Evolutionary conservation across 2,329 filamentous ascomycete species (phyloP).

Genomic region (Neurospora crassa): DNA sequence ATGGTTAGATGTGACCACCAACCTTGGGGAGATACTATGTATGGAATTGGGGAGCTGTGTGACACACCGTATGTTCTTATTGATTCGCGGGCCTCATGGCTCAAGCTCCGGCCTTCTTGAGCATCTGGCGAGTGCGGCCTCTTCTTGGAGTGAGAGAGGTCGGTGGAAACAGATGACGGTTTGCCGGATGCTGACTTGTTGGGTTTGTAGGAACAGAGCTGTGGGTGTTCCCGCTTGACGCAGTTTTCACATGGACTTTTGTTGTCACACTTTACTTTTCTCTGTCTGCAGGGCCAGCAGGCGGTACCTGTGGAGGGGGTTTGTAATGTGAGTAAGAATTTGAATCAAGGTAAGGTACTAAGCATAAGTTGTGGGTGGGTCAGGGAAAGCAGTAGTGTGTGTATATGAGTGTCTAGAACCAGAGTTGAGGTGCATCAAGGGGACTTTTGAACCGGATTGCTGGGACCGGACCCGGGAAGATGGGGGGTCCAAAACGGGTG

Average conservation of each 20-base stretch:
- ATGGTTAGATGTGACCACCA: constrained; percentile 2
- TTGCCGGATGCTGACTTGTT: constrained; percentile 37
- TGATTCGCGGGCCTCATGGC: constrained; percentile 28
- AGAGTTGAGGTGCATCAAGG: background rate
- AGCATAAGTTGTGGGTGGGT: background rate
- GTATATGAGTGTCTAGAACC: background rate
- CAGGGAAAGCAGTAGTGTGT: background rate
- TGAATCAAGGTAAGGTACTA: constrained; percentile 1
- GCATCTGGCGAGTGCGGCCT: constrained; percentile 34
- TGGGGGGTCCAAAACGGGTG: background rate
- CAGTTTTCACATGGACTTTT: constrained; percentile 61
- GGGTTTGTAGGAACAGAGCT: constrained; percentile 58
- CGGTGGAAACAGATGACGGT: constrained; percentile 21
- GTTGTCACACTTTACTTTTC: constrained; percentile 62
- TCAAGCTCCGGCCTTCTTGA: constrained; percentile 26
- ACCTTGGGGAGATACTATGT: background rate
- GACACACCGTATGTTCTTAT: constrained; percentile 23
- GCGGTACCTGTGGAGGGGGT: constrained; percentile 40
- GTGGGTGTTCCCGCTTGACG: constrained; percentile 54
- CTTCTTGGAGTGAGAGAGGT: constrained; percentile 26
- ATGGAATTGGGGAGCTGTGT: background rate
- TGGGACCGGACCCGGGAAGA: background rate
- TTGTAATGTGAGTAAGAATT: background rate
- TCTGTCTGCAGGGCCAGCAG: constrained; percentile 58
- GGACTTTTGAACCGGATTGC: background rate